These are phyloP conservation scores for Trametes pubescens DNA, from an alignment of 1,284 basidiomycete genomes.

Conservation along the genomic window DNA sequence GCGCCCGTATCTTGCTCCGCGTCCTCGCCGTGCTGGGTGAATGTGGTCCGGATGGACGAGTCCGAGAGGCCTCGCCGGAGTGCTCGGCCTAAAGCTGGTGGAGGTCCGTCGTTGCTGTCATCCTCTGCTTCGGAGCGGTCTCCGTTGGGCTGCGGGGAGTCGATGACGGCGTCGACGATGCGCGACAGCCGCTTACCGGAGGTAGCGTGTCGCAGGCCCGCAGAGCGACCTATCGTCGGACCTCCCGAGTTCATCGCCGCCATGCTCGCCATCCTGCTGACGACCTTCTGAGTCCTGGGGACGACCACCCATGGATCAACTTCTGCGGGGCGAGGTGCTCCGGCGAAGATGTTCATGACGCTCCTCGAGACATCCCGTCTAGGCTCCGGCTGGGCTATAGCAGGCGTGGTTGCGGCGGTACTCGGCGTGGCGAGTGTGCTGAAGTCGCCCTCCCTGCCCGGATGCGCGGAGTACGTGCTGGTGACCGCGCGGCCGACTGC, in stretches of 20 bases:
- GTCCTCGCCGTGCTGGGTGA: conserved; percentile 59
- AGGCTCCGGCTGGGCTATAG: conserved; percentile 25
- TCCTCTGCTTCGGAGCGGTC: conserved; percentile 69
- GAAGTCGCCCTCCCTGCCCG: conserved; percentile 35
- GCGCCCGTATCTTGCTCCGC: conserved; percentile 25
- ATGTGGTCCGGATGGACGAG: conserved; percentile 89
- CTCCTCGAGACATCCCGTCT: conserved; percentile 41
- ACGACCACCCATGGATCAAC: conserved; percentile 74
- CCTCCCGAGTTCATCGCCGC: conserved; percentile 25
- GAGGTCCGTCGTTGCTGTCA: conserved; percentile 51
- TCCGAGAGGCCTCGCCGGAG: conserved; percentile 87
- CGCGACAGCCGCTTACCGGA: conserved; percentile 37
- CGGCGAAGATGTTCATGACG: conserved; percentile 86
- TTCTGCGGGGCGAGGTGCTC: conserved; percentile 62
- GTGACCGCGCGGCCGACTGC: conserved; percentile 81
- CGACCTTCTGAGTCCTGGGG: conserved; percentile 43
- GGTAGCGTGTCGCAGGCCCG: conserved; percentile 31
- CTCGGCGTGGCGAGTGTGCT: conserved; percentile 26
- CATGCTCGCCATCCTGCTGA: conserved; percentile 25
- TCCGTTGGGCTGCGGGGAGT: conserved; percentile 29
- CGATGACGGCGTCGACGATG: conserved; percentile 40
- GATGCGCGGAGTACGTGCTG: conserved; percentile 54
- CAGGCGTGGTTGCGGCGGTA: conserved; percentile 28
- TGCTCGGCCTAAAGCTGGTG: conserved; percentile 64
- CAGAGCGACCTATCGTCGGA: conserved; percentile 39